Evolutionary conservation across 2,329 filamentous ascomycete species (phyloP).

Genomic region (Cercospora sojina): DNA sequence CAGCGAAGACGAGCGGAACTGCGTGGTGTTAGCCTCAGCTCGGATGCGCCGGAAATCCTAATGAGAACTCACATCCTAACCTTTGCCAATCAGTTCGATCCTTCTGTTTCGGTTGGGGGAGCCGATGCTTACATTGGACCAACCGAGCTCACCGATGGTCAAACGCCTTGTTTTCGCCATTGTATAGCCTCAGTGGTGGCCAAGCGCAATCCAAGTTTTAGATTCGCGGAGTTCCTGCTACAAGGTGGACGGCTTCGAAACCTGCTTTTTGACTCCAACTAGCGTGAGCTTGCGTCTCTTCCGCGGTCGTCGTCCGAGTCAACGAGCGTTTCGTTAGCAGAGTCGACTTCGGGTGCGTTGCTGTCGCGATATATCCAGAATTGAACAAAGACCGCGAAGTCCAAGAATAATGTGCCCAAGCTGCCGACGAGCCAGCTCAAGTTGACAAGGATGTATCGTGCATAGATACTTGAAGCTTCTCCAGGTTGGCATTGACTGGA

Average conservation of each 20-base stretch:
- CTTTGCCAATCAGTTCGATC: neutral
- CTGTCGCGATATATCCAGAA: slow-evolving; percentile 75
- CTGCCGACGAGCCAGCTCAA: slow-evolving; percentile 88
- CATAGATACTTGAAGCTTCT: slow-evolving; percentile 68
- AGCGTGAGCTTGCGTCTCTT: slow-evolving; percentile 30
- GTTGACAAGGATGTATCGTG: slow-evolving; percentile 82
- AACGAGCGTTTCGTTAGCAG: slow-evolving; percentile 18
- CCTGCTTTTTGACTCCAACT: neutral
- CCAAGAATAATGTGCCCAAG: slow-evolving; percentile 79
- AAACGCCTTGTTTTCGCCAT: neutral
- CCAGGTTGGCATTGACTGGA: slow-evolving; percentile 58
- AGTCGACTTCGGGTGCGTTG: slow-evolving; percentile 18
- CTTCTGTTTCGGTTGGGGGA: neutral
- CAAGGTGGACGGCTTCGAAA: neutral
- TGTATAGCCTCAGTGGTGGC: neutral
- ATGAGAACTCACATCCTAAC: slow-evolving; percentile 6
- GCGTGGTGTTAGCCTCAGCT: neutral
- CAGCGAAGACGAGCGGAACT: slow-evolving; percentile 2
- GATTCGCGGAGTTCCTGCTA: neutral
- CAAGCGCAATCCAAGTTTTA: neutral
- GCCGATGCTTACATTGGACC: slow-evolving; percentile 6
- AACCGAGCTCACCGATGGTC: slow-evolving; percentile 1
- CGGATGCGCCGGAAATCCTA: neutral
- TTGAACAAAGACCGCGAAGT: slow-evolving; percentile 83
- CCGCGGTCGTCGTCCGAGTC: slow-evolving; percentile 32